phyloP scores from a whole-genome alignment of 768 basidiomycete species.

The Termitomyces heimii region DNA sequence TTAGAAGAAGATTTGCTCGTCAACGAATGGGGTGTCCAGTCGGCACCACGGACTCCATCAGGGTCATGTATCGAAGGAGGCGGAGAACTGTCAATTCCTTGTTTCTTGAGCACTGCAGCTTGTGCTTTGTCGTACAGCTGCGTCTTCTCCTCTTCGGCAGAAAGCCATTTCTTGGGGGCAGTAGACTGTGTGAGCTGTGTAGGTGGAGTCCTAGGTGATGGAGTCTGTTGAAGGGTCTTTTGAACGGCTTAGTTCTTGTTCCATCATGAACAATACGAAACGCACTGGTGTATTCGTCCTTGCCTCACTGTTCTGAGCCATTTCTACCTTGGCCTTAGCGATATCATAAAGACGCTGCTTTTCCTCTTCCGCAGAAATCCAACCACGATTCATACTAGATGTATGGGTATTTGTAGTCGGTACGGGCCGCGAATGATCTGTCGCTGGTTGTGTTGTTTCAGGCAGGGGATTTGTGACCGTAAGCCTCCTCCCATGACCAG shows the following conservation, averaged over 20 bases:
- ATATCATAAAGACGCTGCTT: slow-evolving; percentile 60
- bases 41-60: slow-evolving; percentile 7
- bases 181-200: slow-evolving; percentile 12
- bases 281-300: slow-evolving; percentile 26
- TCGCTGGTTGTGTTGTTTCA: slow-evolving; percentile 20
- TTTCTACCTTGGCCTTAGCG: slow-evolving; percentile 55
- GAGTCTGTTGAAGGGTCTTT: slow-evolving; percentile 18
- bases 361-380: slow-evolving; percentile 59
- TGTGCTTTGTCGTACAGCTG: slow-evolving; percentile 66
- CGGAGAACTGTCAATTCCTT: slow-evolving; percentile 30
- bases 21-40: slow-evolving; percentile 11
- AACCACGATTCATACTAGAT: slow-evolving; percentile 21
- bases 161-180: slow-evolving; percentile 38
- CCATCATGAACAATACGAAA: not conserved
- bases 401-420: not conserved
- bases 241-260: not conserved
- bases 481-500: slow-evolving; percentile 19
- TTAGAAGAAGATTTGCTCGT: slow-evolving; percentile 7
- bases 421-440: slow-evolving; percentile 4
- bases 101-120: slow-evolving; percentile 50
- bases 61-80: slow-evolving; percentile 20
- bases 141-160: slow-evolving; percentile 74
- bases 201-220: slow-evolving; percentile 11
- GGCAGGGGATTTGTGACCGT: slow-evolving; percentile 35
- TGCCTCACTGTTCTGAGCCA: slow-evolving; percentile 32